Base-by-base conservation (phyloP, 2,329 filamentous ascomycete genomes). In the Alternaria tenuissima region DNA sequence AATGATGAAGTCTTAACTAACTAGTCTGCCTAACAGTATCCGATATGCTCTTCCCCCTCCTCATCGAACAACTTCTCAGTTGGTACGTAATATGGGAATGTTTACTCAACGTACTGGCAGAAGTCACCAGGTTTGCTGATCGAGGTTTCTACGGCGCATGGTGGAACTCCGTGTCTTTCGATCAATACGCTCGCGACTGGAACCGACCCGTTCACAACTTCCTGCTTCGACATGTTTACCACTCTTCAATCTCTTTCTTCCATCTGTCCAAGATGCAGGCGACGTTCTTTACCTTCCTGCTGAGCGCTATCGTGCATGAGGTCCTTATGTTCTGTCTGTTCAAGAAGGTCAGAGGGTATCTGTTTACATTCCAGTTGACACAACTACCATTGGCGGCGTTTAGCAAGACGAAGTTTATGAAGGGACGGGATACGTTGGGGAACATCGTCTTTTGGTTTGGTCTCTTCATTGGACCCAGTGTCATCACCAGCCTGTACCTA, bases 1-100 rank as follows among this genome's bases (percentile, higher is more conserved):
- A n/a, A 20, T 36, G 14, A 20, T 14, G 1, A 12, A 47, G 8
- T 9, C 0, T 14, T 14, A 3, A 16, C 57, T 60, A 47, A 60
- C 18, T 4, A 9, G 4, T n/a, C 28, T 22, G 20, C 42, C 34
- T 34, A 42, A 38, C 22, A 60, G 57, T 93, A n/a, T 85, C 84
- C 60, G 91, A 94, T 68, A 83, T 94, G 61, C 83, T 93, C 8
- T 93, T 94, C 62, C 91, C 91, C 0, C 89, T 94, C 63, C 87
- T 94, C 79, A 87, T 93, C 78, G 91, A 94, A 74, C 92, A 93
- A 63, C 78, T 94, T 53, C 84, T 92, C 58, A 85, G 87, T 0
- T 94, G 91, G 89, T 94, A 93, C 75, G 85, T 94, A 28, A 93
- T 94, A 65, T 94, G 91, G 91, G 82, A 84, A 67, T 84, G 82